A percentile compares a stretch with the other conserved stretches of the same genome.
Evolutionary conservation across 1,139 yeast genomes (phyloP).

Genomic region (Hyphopichia wangnamkhiaoensis): DNA sequence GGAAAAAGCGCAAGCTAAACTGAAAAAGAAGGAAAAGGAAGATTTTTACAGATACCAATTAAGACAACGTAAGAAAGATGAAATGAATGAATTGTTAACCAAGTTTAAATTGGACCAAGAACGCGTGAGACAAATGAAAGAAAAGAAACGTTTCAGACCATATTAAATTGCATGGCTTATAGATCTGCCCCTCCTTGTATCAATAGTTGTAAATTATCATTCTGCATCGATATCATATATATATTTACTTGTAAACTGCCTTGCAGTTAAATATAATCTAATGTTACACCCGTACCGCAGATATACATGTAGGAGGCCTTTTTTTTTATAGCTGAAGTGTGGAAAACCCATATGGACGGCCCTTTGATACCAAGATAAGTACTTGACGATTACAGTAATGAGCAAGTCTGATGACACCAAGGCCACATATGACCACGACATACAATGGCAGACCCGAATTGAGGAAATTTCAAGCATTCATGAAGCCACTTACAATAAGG

Average conservation of each 20-base stretch:
- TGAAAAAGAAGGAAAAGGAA: conserved; percentile 77
- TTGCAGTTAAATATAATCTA: too few relatives aligned
- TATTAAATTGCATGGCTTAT: conserved; percentile 30
- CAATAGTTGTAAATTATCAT: neutral
- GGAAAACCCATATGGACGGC: too few relatives aligned
- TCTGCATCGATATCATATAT: too few relatives aligned
- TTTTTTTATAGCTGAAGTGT: too few relatives aligned
- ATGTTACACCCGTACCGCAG: neutral
- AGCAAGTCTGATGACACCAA: too few relatives aligned
- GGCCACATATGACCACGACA: neutral
- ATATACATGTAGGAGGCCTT: too few relatives aligned
- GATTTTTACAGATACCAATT: conserved; percentile 97
- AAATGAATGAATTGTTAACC: conserved; percentile 80
- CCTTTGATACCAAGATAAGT: too few relatives aligned
- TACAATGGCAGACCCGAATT: neutral
- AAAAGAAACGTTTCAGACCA: conserved; percentile 82
- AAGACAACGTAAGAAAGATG: conserved; percentile 88
- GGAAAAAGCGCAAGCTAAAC: conserved; percentile 50
- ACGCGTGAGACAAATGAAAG: conserved; percentile 73
- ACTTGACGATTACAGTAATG: too few relatives aligned
- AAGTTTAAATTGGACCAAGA: conserved; percentile 92
- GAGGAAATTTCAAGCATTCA: neutral
- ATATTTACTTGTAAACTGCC: too few relatives aligned
- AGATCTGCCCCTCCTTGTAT: neutral
- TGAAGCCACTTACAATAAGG: neutral